Percentiles rank a stretch among this genome's conserved stretches.
Conservation (phyloP, 2,329 filamentous ascomycete genomes). For the Xylariaceae sp. region DNA sequence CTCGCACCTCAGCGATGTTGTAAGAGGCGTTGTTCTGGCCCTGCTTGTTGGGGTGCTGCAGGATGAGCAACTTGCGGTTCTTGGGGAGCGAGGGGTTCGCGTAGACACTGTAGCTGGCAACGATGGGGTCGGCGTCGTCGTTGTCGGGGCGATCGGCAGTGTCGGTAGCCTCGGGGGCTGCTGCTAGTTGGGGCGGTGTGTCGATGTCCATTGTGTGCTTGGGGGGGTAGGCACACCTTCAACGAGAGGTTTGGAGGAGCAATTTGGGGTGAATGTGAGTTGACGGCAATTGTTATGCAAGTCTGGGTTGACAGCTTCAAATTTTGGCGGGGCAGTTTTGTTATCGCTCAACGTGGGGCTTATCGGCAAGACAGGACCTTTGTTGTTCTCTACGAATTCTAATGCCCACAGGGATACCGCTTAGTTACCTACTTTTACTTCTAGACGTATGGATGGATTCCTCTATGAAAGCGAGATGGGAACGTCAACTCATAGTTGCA, state of each 20-base stretch:
- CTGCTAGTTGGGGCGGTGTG: neutral
- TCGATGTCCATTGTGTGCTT: too few relatives aligned
- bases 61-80: conserved; percentile 66
- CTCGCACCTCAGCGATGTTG: conserved; percentile 68
- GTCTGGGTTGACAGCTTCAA: neutral
- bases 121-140: conserved; percentile 61
- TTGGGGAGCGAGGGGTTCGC: conserved; percentile 68
- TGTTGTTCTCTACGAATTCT: too few relatives aligned
- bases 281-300: too few relatives aligned
- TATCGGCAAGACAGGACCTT: conserved; percentile 1
- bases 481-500: too few relatives aligned
- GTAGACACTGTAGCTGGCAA: conserved; percentile 77
- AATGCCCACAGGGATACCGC: too few relatives aligned
- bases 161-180: neutral
- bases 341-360: conserved; percentile 7
- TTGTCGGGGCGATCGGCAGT: neutral
- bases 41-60: conserved; percentile 82
- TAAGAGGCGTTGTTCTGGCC: conserved; percentile 50
- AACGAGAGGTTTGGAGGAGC: too few relatives aligned
- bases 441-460: too few relatives aligned
- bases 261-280: too few relatives aligned
- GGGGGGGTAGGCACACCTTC: too few relatives aligned
- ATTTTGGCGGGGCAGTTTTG: conserved; percentile 9
- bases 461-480: too few relatives aligned
- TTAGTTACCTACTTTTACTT: too few relatives aligned